Evolutionary conservation across 352 stramenopile species (phyloP), one percentile per base, ranked within the genome.

Genomic region (Phytophthora gonapodyides): DNA sequence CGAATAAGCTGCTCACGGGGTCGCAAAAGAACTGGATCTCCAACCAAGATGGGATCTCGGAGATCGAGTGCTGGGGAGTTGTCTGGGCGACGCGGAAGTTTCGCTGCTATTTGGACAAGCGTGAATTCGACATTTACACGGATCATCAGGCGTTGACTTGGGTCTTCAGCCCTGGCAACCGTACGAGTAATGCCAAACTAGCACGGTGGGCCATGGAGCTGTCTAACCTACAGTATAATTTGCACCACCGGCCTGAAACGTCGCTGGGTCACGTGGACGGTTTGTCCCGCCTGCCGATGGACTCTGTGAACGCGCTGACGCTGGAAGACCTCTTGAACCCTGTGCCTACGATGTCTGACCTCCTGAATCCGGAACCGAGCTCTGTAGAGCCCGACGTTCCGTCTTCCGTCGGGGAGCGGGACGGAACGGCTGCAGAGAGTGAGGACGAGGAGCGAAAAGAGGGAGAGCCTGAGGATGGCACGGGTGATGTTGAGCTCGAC

Each of bases 51-150:
- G n/a, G n/a, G n/a, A n/a, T n/a, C n/a, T n/a, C n/a, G n/a, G n/a
- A n/a, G n/a, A n/a, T n/a, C n/a, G n/a, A n/a, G n/a, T n/a, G n/a
- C n/a, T n/a, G n/a, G n/a, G n/a, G n/a, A n/a, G n/a, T n/a, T n/a
- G n/a, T n/a, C n/a, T n/a, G n/a, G n/a, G n/a, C n/a, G n/a, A n/a
- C n/a, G n/a, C n/a, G n/a, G n/a, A n/a, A n/a, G n/a, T n/a, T n/a
- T n/a, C 34, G 34, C 0, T 61, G 54, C 13, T 61, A 48, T 13
- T n/a, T 54, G 1, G 54, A 55, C 30, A 50, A 50, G 12, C 17
- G 41, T 0, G 52, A 60, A 5, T 55, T 54, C 11, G 54, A 61
- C 15, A 1, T 59, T 5, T 59, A 36, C 15, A 59, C 52, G 40
- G 51, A 59, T 19, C 51, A 59, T 9, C 27, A 59, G 4, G 40